Evolutionary conservation across 2,329 filamentous ascomycete species (phyloP).

Genomic region (Tolypocladium amazonense): DNA sequence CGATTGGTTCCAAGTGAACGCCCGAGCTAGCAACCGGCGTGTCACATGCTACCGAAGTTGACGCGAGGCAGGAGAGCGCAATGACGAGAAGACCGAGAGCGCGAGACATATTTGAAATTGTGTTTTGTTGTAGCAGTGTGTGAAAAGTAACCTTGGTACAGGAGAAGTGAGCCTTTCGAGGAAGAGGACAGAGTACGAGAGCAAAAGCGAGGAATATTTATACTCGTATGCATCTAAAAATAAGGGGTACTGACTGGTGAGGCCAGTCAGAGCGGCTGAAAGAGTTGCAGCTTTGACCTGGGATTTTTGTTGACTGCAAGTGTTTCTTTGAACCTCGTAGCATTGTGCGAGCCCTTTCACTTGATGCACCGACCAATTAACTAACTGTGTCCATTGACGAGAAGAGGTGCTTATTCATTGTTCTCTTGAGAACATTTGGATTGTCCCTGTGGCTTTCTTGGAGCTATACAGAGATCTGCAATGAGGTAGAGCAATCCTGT

Average conservation of each 20-base stretch:
- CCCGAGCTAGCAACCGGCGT: not conserved
- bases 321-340: not conserved
- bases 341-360: not conserved
- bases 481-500: constrained; percentile 3
- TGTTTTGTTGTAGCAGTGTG: not conserved
- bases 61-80: not conserved
- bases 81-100: not conserved
- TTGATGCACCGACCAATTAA: not conserved
- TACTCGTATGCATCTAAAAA: not conserved
- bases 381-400: not conserved
- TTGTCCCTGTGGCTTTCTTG: no score
- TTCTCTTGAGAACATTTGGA: not conserved
- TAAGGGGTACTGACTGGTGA: not conserved
- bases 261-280: not conserved
- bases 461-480: no score
- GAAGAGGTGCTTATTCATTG: not conserved
- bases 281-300: not conserved
- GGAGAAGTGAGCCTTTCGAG: not conserved
- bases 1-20: not conserved
- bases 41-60: not conserved
- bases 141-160: not conserved
- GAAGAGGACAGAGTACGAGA: not conserved
- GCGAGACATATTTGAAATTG: not conserved
- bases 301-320: not conserved
- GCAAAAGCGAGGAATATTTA: not conserved